Evolutionary conservation across 148 eudicot species (phyloP).

Genomic region (Fagopyrum homotropicum): DNA sequence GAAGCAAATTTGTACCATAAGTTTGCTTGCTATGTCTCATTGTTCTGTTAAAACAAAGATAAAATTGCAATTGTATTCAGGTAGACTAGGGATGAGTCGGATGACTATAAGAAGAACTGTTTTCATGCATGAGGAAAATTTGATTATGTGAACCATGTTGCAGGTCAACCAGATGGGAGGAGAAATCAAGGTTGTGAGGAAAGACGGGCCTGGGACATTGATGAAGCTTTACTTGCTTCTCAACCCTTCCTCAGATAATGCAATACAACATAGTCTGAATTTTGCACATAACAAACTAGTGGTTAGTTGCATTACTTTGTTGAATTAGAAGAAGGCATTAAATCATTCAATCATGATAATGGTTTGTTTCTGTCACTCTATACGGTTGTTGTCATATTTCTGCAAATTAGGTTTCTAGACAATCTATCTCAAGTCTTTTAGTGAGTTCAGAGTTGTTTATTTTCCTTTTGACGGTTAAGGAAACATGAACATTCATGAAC

Average conservation of each 20-base stretch:
- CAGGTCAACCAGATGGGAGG: constrained; percentile 98
- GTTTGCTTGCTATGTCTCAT: neutral
- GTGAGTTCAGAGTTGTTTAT: neutral
- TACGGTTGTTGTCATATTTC: neutral
- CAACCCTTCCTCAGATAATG: constrained; percentile 36
- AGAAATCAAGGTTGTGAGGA: constrained; percentile 80
- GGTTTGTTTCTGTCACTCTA: neutral
- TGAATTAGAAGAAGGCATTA: neutral
- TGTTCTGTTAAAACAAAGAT: neutral
- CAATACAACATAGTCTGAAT: constrained; percentile 36
- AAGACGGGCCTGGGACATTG: constrained; percentile 77
- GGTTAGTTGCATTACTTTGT: constrained; percentile 33
- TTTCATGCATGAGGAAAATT: neutral
- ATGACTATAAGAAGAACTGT: neutral
- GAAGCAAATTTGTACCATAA: neutral
- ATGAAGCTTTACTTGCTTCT: constrained; percentile 67
- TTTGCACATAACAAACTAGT: constrained; percentile 39
- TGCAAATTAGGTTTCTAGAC: neutral
- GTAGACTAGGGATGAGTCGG: neutral
- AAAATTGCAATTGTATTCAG: neutral
- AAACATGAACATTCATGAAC: neutral
- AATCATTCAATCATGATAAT: neutral
- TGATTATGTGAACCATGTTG: constrained; percentile 13
- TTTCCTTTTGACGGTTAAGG: neutral
- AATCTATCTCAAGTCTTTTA: neutral